Base-by-base conservation (phyloP, 75 land plant species). In the Ceratopteris richardii region DNA sequence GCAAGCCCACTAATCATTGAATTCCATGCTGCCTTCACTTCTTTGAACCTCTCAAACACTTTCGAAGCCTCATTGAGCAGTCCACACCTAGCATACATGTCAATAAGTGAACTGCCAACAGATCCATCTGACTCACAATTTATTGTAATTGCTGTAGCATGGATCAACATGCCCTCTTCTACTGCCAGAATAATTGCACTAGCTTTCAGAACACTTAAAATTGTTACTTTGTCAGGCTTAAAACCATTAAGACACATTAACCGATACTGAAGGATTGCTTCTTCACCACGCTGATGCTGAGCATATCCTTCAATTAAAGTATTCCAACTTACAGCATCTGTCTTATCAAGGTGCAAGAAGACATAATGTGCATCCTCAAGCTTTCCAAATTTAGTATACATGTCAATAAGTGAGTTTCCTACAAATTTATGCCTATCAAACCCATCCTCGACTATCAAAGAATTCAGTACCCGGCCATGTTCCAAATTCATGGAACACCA, bases 11-110 rank as follows among this genome's bases (percentile, higher is more conserved):
- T 29, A 27, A 73, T 73, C 18, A 73, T 61, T 10, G 66, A 36
- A 40, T 60, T 74, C 80, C 80, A 78, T 22, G 80, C 48, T 3
- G 55, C 80, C 48, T 17, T 20, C 12, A 5, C 14, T 7, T 46
- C 4, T 20, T 20, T n/a, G 48, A 46, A 46, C 21, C 48, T 20
- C 17, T 62, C 14, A 31, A 79, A 82, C 16, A 82, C 40, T 13
- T 40, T 9, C 2, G 28, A 31, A 19, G 82, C 85, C 42, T 75
- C 72, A 13, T 61, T 46, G 26, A 47, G n/a, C 31, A 51, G 55
- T 11, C 61, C 75, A 63, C 85, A 82, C 40, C 71, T 79, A 70
- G 71, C 71, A 51, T 82, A 76, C 76, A 82, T 75, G 61, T 82
- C 76, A 58, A 79, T 65, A 54, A 82, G 66, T 21, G 63, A 31